Evolutionary conservation across 2,329 filamentous ascomycete species (phyloP), one percentile per base, ranked within the genome.

Genomic region (Aureobasidium zeae): DNA sequence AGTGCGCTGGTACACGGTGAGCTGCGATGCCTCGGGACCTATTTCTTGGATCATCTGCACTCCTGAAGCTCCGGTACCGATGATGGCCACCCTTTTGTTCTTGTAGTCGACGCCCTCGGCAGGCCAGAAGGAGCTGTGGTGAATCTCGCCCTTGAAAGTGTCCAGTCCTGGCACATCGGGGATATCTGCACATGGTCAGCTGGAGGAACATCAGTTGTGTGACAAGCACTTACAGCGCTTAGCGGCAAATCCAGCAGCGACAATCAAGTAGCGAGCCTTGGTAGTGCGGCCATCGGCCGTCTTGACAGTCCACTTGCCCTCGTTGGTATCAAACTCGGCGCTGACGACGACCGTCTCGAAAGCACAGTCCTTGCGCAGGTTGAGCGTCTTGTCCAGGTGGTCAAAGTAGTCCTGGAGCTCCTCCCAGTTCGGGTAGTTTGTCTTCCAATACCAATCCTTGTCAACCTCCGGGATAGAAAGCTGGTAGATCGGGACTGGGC

Each of bases 391-490:
- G 5, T 69, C 67, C 3, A 71, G 66, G 20, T 58, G 59, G 38
- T 69, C 61, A 15, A 74, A 65, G 48, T 75, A 74, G 8, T 62
- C 56, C 25, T 65, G 64, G 24, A 74, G 72, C 53, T 76, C 72
- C 17, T 51, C 51, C 17, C 57, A 55, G 8, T 50, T 48, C 9
- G 58, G 54, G 31, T 57, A 61, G 22, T 60, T 58, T 26, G 62
- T 60, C 5, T 57, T 58, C 36, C 63, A 68, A 44, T 61, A 51
- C 61, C 66, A 70, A 44, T 67, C 64, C 28, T 65, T 58, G 11
- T 68, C 55, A 3, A 67, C 47, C 15, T 64, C 64, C 10, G 59
- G 59, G 48, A 68, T 66, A 9, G 62, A 63, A 35, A 68, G 66
- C 36, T 56, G 57, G 50, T 73, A 72, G 0, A 65, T 64, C n/a